Percentiles rank a stretch among this genome's conserved stretches.
phyloP scores from a whole-genome alignment of 257 asterid species.

The Solanum corneliomulleri region DNA sequence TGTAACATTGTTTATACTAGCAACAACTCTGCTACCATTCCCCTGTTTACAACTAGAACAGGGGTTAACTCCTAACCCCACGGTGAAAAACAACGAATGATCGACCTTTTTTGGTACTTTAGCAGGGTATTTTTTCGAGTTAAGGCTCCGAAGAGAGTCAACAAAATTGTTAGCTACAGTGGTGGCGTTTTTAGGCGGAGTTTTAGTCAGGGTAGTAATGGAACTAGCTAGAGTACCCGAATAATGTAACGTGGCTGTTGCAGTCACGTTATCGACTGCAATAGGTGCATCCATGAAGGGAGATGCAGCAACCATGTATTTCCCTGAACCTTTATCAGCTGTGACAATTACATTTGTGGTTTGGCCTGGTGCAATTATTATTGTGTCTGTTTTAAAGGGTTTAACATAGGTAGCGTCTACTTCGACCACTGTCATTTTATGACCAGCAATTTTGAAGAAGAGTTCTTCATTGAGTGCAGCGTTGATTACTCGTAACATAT shows the following conservation, averaged over 20 bases:
- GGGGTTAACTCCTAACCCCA: constrained; percentile 41
- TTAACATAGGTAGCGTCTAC: constrained; percentile 57
- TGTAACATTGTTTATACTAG: constrained; percentile 41
- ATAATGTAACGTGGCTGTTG: constrained; percentile 57
- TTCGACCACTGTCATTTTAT: constrained; percentile 44
- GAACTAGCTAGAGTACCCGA: constrained; percentile 33
- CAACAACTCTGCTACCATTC: constrained; percentile 49
- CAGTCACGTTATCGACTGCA: constrained; percentile 41
- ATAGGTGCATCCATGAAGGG: constrained; percentile 47
- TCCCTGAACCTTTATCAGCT: constrained; percentile 23
- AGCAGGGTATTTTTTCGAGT: constrained; percentile 39
- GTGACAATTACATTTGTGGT: constrained; percentile 36
- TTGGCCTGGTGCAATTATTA: constrained; percentile 56
- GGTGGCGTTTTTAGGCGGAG: constrained; percentile 48
- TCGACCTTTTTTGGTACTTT: constrained; percentile 33
- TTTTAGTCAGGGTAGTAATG: constrained; percentile 16
- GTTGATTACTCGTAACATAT: constrained; percentile 50
- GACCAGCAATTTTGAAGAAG: constrained; percentile 60
- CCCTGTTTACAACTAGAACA: constrained; percentile 43
- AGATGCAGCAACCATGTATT: constrained; percentile 37
- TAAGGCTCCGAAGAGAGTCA: constrained; percentile 37
- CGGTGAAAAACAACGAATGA: constrained; percentile 36
- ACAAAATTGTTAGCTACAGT: constrained; percentile 40
- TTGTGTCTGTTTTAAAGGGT: constrained; percentile 42
- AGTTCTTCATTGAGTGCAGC: constrained; percentile 28